Base-by-base conservation (phyloP, 2,329 filamentous ascomycete species). In the Sclerotinia trifoliorum region DNA sequence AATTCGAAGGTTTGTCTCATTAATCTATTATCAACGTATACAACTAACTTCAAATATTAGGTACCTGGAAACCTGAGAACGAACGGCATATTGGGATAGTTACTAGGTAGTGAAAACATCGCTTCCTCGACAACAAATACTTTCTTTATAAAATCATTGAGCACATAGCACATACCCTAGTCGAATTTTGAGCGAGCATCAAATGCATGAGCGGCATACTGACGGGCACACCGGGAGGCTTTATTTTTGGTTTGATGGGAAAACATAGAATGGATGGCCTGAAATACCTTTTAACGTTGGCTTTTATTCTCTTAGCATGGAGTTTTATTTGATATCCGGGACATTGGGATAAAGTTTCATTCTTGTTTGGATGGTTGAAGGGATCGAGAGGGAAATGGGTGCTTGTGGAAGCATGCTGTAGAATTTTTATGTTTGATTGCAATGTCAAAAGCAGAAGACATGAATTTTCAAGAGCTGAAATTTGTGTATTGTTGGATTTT, bases 1-100 rank as follows among this genome's bases (percentile, higher is more conserved):
- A 93, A 67, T 99, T 99, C 79, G 92, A 96, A 83, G 95, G 94
- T 96, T 82, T 24, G 35, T 60, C n/a, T 46, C 8, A 7, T n/a
- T n/a, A 19, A n/a, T 54, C 52, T n/a, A n/a, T 56, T 48, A 17
- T 32, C n/a, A 24, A 24, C 29, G 24, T 3, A 7, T 29, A 29
- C 39, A 52, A 54, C 71, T 72, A 64, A 65, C 26, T 13, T 56
- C 19, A 44, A 65, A 2, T 11, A 26, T 24, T 63, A 92, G 90
- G 90, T 61, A 89, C 88, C 4, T 93, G 90, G 90, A 93, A 93
- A 78, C 89, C 90, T 32, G 89, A 91, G 76, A 85, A 79, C 73
- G 86, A 90, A 76, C 84, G 90, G 71, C 88, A 91, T 74, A 90
- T 92, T 74, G 89, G 89, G 44, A 51, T 17, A 10, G 51, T 21